Percentiles rank a stretch among this genome's conserved stretches.
Conservation (phyloP, 2,329 filamentous ascomycete genomes). For the Allantophomopsis cytisporea region DNA sequence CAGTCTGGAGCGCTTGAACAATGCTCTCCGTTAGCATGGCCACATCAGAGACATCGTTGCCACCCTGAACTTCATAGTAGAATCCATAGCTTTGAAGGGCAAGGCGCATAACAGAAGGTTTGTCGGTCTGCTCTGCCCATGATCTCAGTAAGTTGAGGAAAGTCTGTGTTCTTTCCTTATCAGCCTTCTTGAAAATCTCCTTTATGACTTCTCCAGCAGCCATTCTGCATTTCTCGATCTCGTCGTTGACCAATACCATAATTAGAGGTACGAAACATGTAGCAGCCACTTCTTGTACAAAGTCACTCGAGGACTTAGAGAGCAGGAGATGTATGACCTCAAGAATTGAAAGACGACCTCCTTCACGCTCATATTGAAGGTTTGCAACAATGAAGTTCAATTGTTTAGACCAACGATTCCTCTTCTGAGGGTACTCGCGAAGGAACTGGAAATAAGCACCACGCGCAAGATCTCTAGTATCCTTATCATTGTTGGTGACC, state of each 20-base stretch:
- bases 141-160: constrained; percentile 59
- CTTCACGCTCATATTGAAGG: constrained; percentile 76
- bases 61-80: constrained; percentile 60
- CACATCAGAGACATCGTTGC: constrained; percentile 48
- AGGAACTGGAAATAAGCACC: constrained; percentile 91
- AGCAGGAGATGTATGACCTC: constrained; percentile 82
- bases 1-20: constrained; percentile 32
- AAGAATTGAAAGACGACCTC: constrained; percentile 84
- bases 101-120: constrained; percentile 55
- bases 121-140: constrained; percentile 67
- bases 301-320: constrained; percentile 68
- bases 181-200: constrained; percentile 66
- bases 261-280: constrained; percentile 80
- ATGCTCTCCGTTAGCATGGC: constrained; percentile 35
- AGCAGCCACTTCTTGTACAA: constrained; percentile 68
- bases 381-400: constrained; percentile 82
- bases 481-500: constrained; percentile 88
- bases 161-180: constrained; percentile 54
- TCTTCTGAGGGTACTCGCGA: constrained; percentile 86
- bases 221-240: constrained; percentile 71
- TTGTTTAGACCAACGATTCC: constrained; percentile 79
- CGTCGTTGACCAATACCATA: constrained; percentile 77
- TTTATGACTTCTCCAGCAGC: constrained; percentile 71
- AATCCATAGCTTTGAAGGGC: constrained; percentile 72
- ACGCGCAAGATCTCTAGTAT: constrained; percentile 75